Conservation (phyloP, 2,329 filamentous ascomycete genomes). For the Fusarium concolor region DNA sequence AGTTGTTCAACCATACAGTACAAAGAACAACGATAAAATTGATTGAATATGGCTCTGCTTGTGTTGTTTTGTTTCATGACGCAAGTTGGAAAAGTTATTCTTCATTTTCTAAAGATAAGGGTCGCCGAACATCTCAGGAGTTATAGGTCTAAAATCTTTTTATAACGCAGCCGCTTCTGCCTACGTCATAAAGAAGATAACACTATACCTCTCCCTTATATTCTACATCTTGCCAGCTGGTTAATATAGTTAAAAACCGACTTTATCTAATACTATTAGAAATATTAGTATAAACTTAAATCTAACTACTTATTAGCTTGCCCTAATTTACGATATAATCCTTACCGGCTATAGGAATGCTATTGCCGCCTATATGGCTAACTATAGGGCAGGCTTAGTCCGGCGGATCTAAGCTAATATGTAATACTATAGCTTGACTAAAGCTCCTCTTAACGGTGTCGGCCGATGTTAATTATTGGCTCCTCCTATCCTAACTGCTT, state of each 20-base stretch:
- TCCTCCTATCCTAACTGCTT: no score
- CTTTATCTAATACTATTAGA: neutral
- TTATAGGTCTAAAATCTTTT: neutral
- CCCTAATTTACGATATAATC: slow-evolving; percentile 7
- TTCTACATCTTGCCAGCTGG: neutral
- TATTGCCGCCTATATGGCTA: neutral
- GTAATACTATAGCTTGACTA: neutral
- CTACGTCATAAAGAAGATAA: neutral
- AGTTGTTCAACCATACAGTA: neutral
- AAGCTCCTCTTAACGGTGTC: neutral
- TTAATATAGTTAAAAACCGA: neutral
- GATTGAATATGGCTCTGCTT: neutral
- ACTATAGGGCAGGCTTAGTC: slow-evolving; percentile 4
- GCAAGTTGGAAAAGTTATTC: neutral
- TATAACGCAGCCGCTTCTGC: neutral
- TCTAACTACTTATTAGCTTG: neutral
- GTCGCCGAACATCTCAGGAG: neutral
- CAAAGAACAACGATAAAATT: neutral
- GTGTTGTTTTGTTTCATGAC: neutral
- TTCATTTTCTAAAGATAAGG: neutral
- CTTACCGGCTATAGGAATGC: slow-evolving; percentile 7
- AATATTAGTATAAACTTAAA: slow-evolving; percentile 1
- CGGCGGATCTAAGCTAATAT: neutral
- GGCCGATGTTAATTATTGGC: neutral
- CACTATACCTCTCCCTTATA: neutral